phyloP scores from a whole-genome alignment of 1,284 basidiomycete species.

The Cutaneotrichosporon sp. region DNA sequence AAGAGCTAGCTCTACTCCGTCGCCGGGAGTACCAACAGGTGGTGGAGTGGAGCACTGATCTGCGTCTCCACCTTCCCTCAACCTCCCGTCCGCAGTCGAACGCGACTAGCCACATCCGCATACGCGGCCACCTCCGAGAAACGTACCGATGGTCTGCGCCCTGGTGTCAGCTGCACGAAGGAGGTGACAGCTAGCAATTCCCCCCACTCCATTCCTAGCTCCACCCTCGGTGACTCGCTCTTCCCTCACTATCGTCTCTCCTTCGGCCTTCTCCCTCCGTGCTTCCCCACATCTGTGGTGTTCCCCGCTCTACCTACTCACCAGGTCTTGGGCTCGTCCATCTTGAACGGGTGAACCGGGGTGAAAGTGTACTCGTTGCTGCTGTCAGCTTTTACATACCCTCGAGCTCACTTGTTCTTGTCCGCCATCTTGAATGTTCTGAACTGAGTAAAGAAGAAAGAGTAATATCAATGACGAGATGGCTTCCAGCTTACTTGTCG shows the following conservation, averaged over 20 bases:
- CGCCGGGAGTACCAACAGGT: no score
- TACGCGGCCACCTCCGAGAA: constrained; percentile 4
- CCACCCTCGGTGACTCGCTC: neutral
- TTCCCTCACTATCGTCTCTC: neutral
- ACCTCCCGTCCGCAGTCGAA: no score
- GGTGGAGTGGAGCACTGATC: no score
- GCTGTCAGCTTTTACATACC: neutral
- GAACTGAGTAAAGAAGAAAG: neutral
- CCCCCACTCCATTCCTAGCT: neutral
- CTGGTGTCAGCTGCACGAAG: constrained; percentile 17
- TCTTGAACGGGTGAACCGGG: constrained; percentile 53
- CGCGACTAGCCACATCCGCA: neutral
- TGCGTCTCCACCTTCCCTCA: no score
- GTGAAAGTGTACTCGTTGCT: constrained; percentile 40
- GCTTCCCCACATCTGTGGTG: neutral
- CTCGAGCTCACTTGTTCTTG: constrained; percentile 13
- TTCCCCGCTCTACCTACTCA: constrained; percentile 12
- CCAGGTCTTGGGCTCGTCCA: constrained; percentile 53
- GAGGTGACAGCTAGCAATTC: neutral
- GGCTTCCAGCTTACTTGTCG: no score
- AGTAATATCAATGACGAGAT: neutral
- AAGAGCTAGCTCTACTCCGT: no score
- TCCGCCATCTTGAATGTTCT: neutral
- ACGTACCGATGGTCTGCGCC: constrained; percentile 32
- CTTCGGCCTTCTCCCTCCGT: neutral